These are phyloP conservation scores for Verticillium nubilum DNA, from an alignment of 2,329 filamentous ascomycete species.

Conservation along the genomic window DNA sequence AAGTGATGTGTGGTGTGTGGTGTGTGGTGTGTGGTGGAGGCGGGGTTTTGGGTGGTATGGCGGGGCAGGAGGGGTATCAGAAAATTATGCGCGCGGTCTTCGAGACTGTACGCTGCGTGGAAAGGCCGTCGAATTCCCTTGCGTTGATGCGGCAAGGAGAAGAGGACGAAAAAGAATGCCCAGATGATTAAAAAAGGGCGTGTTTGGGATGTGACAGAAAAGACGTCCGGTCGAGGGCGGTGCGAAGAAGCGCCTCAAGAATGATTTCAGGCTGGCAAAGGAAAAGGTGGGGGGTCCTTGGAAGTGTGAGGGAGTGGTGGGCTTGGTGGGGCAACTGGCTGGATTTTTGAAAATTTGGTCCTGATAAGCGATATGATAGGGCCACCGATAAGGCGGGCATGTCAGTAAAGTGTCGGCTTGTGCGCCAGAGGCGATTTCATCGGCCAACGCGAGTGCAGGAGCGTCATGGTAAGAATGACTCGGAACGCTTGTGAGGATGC, in stretches of 20 bases:
- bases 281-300: neutral
- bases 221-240: neutral
- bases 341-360: neutral
- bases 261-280: neutral
- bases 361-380: neutral
- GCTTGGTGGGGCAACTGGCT: neutral
- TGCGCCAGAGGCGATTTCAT: neutral
- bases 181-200: neutral
- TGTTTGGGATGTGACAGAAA: neutral
- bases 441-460: neutral
- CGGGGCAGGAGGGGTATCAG: neutral
- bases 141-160: neutral
- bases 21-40: constrained; percentile 1
- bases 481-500: neutral
- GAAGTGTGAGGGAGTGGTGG: neutral
- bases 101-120: neutral
- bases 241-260: neutral
- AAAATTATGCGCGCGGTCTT: neutral
- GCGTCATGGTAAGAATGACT: neutral
- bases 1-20: constrained; percentile 7
- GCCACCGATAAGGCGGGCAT: neutral
- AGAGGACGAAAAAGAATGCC: neutral
- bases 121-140: neutral
- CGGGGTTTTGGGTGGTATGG: neutral
- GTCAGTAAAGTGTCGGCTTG: neutral